Evolutionary conservation across 495 filamentous ascomycete species (phyloP), one percentile per base, ranked within the genome.

Genomic region (Aspergillus steynii): DNA sequence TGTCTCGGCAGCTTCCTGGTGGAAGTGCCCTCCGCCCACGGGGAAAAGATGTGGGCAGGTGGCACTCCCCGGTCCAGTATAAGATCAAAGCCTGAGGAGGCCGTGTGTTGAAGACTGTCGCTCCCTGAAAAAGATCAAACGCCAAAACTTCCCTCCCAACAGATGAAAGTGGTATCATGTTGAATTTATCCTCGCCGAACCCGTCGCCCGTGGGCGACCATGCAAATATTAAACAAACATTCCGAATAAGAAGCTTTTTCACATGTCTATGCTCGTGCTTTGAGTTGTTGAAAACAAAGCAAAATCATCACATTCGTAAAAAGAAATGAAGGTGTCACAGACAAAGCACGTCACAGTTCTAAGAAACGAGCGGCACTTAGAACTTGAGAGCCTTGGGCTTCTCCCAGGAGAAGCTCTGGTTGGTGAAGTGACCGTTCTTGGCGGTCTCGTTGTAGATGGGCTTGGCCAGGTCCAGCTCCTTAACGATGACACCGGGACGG

Each of bases 341-440:
- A 42, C 31, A 34, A 42, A 12, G 37, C 37, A 42, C 12, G 37
- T 42, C 37, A 42, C 12, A 42, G 37, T 14, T 15, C 12, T 4
- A 57, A 49, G 48, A 58, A 29, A 26, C 12, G 12, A 55, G 60
- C 61, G 20, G 57, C 67, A 64, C 67, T 84, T 96, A 98, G 77
- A 89, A 86, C 80, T 89, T 91, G 70, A 99, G 89, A 65, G 81
- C 72, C 91, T 97, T 97, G 68, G 95, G 94, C 85, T 97, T 87
- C 89, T 99, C 95, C 95, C 95, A 99, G 77, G 81, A 83, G 87
- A 97, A 99, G 74, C 81, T 81, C 86, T 96, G 95, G 90, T 97
- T 95, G 79, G 94, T 96, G 83, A 99, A 99, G 86, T 99, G 95
- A 69, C 94, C 95, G 79, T 98, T 97, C 90, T 97, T 97, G 72